Base-by-base conservation (phyloP, 192 early-diverging fungal species). In the Umbelopsis isabellina region DNA sequence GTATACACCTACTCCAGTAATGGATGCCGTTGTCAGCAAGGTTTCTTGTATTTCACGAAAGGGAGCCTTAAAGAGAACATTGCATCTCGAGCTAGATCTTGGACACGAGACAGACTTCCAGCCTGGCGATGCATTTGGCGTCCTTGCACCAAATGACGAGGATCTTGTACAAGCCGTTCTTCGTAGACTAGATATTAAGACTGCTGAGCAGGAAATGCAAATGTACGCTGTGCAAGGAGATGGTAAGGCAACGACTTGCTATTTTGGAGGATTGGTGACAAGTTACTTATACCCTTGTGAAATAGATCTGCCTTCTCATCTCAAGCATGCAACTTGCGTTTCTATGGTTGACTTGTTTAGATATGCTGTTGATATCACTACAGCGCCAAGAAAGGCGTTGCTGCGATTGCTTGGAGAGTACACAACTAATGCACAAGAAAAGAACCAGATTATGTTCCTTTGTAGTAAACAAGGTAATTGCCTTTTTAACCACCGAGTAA, bases 51-150 rank as follows among this genome's bases (percentile, higher is more conserved):
- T 95, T 21, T 92, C 92, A 0, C 75, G 86, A 18, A 52, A 67
- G 0, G 85, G 87, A 64, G 91, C 93, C 0, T 66, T 92, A 27
- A 95, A 95, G 81, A 86, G 91, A 68, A 91, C 90, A 3, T 70
- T 92, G 18, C 72, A 82, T 9, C 25, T 90, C 0, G 90, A 91
- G 48, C 70, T 91, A 37, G 85, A 82, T 25, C 74, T 88, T 64
- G 74, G 50, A 12, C 22, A 61, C 1, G 49, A 72, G 5, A 58
- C 50, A 0, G 69, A 85, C 11, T 92, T 87, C 69, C 49, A 78
- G 5, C 89, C 93, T 20, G 94, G 94, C 18, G 95, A 95, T 76
- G 85, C 95, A 4, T 91, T 99, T 82, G 95, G 92, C 47, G 77
- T 97, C n/a, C 70, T 87, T 49, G 94, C 92, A 1, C 94, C 95